Conservation (phyloP, 2,329 filamentous ascomycete genomes). For the Ophiocordyceps sinensis region DNA sequence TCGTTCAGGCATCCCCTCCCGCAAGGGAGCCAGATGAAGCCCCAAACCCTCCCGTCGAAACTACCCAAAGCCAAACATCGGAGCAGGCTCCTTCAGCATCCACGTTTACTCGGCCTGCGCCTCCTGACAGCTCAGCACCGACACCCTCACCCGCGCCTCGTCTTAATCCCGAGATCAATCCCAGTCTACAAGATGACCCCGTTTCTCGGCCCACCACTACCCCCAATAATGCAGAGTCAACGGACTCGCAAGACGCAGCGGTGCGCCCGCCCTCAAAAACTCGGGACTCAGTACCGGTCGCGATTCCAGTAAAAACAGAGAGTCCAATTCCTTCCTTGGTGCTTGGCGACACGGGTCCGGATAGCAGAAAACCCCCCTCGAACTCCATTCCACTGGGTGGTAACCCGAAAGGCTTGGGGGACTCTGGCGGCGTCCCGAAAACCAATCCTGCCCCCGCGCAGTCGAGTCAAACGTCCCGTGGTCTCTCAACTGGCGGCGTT, state of each 20-base stretch:
- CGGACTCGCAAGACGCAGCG: not conserved
- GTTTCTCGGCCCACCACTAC: no score
- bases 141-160: not conserved
- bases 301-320: not conserved
- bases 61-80: not conserved
- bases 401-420: not conserved
- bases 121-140: not conserved
- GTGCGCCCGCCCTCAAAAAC: not conserved
- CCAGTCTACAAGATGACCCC: no score
- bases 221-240: not conserved
- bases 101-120: not conserved
- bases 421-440: not conserved
- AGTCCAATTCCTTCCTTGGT: not conserved
- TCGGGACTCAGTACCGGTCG: not conserved
- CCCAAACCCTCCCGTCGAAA: not conserved
- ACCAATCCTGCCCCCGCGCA: conserved; percentile 1
- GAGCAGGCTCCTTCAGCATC: not conserved
- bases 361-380: not conserved
- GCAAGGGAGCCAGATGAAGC: not conserved
- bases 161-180: no score
- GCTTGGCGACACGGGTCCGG: not conserved
- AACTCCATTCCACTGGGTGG: not conserved
- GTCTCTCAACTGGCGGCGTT: conserved; percentile 20
- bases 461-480: conserved; percentile 2
- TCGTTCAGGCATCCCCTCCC: not conserved